phyloP scores from a whole-genome alignment of 352 stramenopile genomes.

The Phytophthora agathidicida region DNA sequence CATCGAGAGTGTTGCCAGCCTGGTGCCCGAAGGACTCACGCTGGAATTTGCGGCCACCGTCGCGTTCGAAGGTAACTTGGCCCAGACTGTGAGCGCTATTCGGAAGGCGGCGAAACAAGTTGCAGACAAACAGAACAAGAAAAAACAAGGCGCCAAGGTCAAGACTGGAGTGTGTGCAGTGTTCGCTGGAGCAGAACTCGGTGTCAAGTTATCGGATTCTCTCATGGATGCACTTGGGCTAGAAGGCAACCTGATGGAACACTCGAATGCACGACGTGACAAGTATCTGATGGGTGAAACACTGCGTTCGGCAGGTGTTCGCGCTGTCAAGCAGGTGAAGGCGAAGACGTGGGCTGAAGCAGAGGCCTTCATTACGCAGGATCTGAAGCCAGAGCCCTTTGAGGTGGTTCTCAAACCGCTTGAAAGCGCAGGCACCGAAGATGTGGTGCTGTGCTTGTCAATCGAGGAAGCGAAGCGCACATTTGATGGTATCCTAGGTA shows the following conservation, averaged over 20 bases:
- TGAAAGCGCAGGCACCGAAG: slow-evolving; percentile 76
- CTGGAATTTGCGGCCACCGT: slow-evolving; percentile 82
- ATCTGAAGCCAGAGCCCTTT: slow-evolving; percentile 69
- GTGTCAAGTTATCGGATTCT: slow-evolving; percentile 92
- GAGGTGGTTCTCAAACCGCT: slow-evolving; percentile 93
- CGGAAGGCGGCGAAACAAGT: slow-evolving; percentile 53
- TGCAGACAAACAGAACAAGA: slow-evolving; percentile 40
- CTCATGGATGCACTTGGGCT: slow-evolving; percentile 88
- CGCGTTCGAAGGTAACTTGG: slow-evolving; percentile 61
- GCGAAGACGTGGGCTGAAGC: slow-evolving; percentile 79
- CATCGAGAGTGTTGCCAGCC: slow-evolving; percentile 79
- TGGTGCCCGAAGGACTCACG: slow-evolving; percentile 78
- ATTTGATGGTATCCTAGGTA: slow-evolving; percentile 85
- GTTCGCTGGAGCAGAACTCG: slow-evolving; percentile 92
- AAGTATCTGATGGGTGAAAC: slow-evolving; percentile 92
- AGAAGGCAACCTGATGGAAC: slow-evolving; percentile 81
- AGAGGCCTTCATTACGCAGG: slow-evolving; percentile 69
- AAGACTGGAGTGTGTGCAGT: slow-evolving; percentile 71
- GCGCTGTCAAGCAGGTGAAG: slow-evolving; percentile 92
- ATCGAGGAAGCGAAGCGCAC: slow-evolving; percentile 79
- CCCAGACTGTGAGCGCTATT: slow-evolving; percentile 47
- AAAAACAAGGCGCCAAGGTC: slow-evolving; percentile 37
- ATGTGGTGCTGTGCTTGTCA: slow-evolving; percentile 83
- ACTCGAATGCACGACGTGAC: slow-evolving; percentile 71
- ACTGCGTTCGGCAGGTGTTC: slow-evolving; percentile 75